A percentile compares a stretch with the other conserved stretches of the same genome.
Evolutionary conservation across 2,329 filamentous ascomycete genomes (phyloP).

Genomic region (Sporothrix humicola): DNA sequence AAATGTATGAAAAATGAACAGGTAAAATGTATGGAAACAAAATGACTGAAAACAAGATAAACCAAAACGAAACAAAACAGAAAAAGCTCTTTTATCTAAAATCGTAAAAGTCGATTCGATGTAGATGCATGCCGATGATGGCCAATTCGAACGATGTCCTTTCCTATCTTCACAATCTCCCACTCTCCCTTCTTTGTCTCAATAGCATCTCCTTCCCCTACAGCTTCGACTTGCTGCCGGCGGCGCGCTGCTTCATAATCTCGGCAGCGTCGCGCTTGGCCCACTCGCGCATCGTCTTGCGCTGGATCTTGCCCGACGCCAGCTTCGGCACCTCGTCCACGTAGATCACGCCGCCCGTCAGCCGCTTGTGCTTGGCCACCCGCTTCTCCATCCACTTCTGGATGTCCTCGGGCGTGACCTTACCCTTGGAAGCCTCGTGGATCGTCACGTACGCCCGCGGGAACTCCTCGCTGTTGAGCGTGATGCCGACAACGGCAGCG

Average conservation of each 20-base stretch:
- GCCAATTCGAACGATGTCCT: not conserved
- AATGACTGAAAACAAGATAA: not conserved
- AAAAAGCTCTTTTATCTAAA: slow-evolving; percentile 2
- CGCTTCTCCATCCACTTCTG: slow-evolving; percentile 52
- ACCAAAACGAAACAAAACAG: not conserved
- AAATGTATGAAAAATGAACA: slow-evolving; percentile 1
- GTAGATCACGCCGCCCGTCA: slow-evolving; percentile 59
- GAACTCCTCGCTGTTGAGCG: slow-evolving; percentile 49
- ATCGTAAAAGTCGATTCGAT: slow-evolving; percentile 7
- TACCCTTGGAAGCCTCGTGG: slow-evolving; percentile 53
- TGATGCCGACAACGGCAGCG: slow-evolving; percentile 61
- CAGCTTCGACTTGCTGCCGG: slow-evolving; percentile 31
- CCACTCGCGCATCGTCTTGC: slow-evolving; percentile 62
- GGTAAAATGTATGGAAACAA: too few species aligned
- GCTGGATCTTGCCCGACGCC: slow-evolving; percentile 63
- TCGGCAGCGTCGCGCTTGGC: slow-evolving; percentile 57
- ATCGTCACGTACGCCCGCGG: slow-evolving; percentile 60
- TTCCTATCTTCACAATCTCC: slow-evolving; percentile 24
- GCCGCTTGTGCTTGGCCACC: slow-evolving; percentile 59
- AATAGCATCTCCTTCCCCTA: not conserved
- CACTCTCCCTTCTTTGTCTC: not conserved
- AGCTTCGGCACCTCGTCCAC: slow-evolving; percentile 63
- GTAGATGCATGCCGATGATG: slow-evolving; percentile 6
- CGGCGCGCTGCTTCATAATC: slow-evolving; percentile 38
- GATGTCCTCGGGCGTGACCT: slow-evolving; percentile 59